phyloP scores from a whole-genome alignment of 2,329 filamentous ascomycete genomes.

The Ophiostoma populinum region DNA sequence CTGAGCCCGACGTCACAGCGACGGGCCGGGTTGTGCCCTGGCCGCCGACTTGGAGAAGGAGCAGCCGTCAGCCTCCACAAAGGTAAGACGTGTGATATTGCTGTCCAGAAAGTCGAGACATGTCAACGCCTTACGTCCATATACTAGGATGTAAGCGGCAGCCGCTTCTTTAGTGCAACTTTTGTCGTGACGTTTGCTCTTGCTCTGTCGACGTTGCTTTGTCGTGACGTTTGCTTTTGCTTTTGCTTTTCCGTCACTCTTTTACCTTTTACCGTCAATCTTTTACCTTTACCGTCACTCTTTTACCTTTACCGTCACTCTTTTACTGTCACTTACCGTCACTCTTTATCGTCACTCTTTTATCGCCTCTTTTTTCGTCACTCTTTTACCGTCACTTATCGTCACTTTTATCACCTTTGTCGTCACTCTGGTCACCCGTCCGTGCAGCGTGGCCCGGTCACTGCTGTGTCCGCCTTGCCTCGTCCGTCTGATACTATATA shows the following conservation, averaged over 20 bases:
- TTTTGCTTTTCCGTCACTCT: slow-evolving; percentile 1
- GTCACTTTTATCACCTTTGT: neutral
- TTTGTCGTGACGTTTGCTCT: neutral
- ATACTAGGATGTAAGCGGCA: too few relatives aligned
- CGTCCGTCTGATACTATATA: neutral
- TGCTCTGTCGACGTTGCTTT: neutral
- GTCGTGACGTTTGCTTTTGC: neutral
- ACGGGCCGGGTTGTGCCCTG: too few relatives aligned
- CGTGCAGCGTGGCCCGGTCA: too few relatives aligned
- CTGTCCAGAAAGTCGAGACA: too few relatives aligned
- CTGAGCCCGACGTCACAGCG: too few relatives aligned
- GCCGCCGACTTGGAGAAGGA: too few relatives aligned
- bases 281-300: neutral
- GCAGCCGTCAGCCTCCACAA: too few relatives aligned
- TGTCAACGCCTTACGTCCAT: too few relatives aligned
- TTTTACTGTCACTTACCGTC: neutral
- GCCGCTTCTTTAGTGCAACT: neutral
- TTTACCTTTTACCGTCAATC: neutral
- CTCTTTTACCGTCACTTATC: neutral
- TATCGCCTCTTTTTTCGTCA: neutral
- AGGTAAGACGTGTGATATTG: too few relatives aligned
- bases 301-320: neutral
- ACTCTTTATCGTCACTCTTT: neutral
- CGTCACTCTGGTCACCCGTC: too few relatives aligned
- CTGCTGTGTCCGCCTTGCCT: neutral